These are phyloP conservation scores for Elsinoe ampelina DNA, from an alignment of 2,329 filamentous ascomycete species.

Conservation along the genomic window DNA sequence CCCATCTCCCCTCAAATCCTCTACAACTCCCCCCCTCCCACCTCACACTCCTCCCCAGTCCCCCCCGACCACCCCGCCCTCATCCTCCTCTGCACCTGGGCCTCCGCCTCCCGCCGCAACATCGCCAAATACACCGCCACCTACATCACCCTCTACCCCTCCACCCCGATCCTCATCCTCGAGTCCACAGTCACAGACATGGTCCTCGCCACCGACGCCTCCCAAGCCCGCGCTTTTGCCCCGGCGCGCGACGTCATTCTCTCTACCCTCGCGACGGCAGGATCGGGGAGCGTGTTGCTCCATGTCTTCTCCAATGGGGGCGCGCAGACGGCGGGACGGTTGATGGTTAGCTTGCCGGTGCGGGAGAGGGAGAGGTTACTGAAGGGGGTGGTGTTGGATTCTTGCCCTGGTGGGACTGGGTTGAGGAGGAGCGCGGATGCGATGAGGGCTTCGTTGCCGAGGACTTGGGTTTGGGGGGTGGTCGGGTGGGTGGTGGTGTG, in stretches of 20 bases:
- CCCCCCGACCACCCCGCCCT: constrained; percentile 21
- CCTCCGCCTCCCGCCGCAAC: constrained; percentile 24
- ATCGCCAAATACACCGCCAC: constrained; percentile 26
- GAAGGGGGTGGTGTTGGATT: constrained; percentile 23
- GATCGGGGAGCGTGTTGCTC: constrained; percentile 19
- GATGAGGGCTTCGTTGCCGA: constrained; percentile 17
- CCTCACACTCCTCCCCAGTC: not conserved
- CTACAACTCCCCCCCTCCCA: not conserved
- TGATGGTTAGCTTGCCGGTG: constrained; percentile 17
- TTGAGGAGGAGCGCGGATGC: constrained; percentile 13
- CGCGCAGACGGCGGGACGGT: constrained; percentile 20
- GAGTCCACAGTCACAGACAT: constrained; percentile 21
- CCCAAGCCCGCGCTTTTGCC: constrained; percentile 13
- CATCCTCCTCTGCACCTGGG: constrained; percentile 29
- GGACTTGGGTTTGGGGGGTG: constrained; percentile 14
- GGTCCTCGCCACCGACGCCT: constrained; percentile 15
- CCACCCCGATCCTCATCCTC: constrained; percentile 24
- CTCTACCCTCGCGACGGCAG: not conserved
- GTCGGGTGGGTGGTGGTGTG: constrained; percentile 11
- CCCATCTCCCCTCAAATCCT: not conserved
- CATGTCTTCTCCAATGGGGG: constrained; percentile 30
- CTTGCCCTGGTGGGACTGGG: constrained; percentile 21
- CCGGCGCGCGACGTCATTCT: constrained; percentile 19
- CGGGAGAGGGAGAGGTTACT: constrained; percentile 12
- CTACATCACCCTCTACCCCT: constrained; percentile 23